Conservation (phyloP, 208 protist genomes). For the Strigomonas culicis region DNA sequence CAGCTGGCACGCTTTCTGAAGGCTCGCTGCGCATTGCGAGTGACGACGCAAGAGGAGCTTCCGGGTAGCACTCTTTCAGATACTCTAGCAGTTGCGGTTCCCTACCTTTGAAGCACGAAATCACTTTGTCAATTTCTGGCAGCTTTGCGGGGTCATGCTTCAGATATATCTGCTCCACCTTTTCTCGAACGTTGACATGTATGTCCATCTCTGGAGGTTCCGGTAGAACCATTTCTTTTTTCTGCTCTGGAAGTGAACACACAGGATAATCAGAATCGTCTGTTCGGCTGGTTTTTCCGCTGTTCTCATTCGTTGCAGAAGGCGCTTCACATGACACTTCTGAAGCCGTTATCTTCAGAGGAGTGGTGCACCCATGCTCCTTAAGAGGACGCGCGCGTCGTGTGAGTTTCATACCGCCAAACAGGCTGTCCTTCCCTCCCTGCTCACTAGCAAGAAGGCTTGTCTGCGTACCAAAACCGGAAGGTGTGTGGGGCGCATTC, state of each 20-base stretch:
- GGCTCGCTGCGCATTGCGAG: background rate
- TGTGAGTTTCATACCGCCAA: constrained; percentile 8
- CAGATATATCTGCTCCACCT: constrained; percentile 40
- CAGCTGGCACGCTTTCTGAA: background rate
- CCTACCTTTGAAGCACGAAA: constrained; percentile 22
- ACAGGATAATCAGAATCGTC: background rate
- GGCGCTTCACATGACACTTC: too few relatives aligned
- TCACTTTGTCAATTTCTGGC: constrained; percentile 27
- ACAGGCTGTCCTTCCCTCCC: background rate
- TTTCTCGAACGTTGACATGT: constrained; percentile 14
- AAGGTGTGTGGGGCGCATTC: too few relatives aligned
- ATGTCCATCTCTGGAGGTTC: too few relatives aligned
- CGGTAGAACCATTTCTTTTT: too few relatives aligned
- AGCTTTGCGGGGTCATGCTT: constrained; percentile 41
- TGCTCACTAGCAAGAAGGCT: background rate
- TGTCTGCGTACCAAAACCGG: background rate
- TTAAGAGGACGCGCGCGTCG: background rate
- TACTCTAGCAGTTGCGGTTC: constrained; percentile 42
- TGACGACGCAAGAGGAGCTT: constrained; percentile 16
- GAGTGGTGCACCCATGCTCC: background rate
- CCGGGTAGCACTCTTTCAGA: constrained; percentile 39
- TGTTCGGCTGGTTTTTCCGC: background rate
- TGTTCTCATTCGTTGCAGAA: background rate
- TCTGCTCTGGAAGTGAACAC: background rate
- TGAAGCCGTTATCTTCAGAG: too few relatives aligned